Evolutionary conservation across 768 basidiomycete species (phyloP), one percentile per base, ranked within the genome.

Genomic region (Phylloporus sp.): DNA sequence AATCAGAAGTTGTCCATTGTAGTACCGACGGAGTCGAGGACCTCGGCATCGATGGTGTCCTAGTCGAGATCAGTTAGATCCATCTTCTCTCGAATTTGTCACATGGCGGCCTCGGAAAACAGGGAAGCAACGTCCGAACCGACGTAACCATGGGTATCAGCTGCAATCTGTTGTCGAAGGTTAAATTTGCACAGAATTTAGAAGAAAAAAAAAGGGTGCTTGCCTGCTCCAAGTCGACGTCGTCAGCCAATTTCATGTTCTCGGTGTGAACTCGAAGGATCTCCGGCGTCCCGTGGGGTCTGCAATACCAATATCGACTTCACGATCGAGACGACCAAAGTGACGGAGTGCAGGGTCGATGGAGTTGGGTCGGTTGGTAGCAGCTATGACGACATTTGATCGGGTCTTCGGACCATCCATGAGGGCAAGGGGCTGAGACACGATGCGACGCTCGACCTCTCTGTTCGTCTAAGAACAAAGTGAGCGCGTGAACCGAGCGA

Each of bases 1-100:
- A 97, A 98, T 49, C 95, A 86, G 92, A 98, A 98, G 78, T 98
- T 98, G 63, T 99, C 96, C 95, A 97, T 97, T 23, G 96, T 99
- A 56, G 98, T 94, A 55, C 96, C 96, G 40, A 99, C 88, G 6
- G 94, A 90, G 70, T 99, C 96, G 44, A 99, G 86, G 3, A 99
- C 95, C 69, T 99, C 96, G 8, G 96, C 96, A 60, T 99, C 96
- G 62, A 99, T 99, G 40, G 95, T 97, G 63, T 99, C 96, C 69
- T 95, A 90, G 53, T 93, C 91, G 24, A 95, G 79, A 66, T 94
- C 92, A 54, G 94, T 92, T 56, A 92, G 72, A 57, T 97, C 94
- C 95, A 99, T 98, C 82, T 99, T 99, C 73, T 99, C 96, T 66
- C 96, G 90, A 54, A 99, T 99, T 67, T 99, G 96, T 74, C 98